phyloP scores from a whole-genome alignment of 1,139 yeast genomes.

The Pichia sp. region DNA sequence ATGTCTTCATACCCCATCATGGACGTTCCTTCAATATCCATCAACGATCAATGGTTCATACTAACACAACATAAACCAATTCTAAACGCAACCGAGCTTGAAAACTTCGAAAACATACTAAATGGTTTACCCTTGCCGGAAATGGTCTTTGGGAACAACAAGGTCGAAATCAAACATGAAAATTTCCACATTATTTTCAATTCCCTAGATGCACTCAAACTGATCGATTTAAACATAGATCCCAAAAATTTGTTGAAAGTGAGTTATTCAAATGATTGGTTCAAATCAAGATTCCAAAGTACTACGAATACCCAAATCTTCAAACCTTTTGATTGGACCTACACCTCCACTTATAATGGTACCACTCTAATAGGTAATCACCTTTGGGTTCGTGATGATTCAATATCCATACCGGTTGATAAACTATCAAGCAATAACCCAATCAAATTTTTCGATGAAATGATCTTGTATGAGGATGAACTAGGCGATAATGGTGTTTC shows the following conservation, averaged over 20 bases:
- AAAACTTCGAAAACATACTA: conserved; percentile 52
- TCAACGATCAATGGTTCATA: conserved; percentile 65
- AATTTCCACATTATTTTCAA: conserved; percentile 49
- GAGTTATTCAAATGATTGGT: conserved; percentile 88
- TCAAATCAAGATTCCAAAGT: conserved; percentile 45
- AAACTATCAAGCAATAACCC: conserved; percentile 70
- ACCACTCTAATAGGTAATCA: conserved; percentile 27
- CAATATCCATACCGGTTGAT: conserved; percentile 48
- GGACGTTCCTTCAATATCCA: conserved; percentile 60
- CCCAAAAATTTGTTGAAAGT: conserved; percentile 53
- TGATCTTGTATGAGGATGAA: conserved; percentile 87
- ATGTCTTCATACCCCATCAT: conserved; percentile 53
- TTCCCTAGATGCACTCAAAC: conserved; percentile 72
- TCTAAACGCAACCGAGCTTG: conserved; percentile 67
- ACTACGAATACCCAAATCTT: conserved; percentile 30
- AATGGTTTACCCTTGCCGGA: conserved; percentile 81
- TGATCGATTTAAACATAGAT: conserved; percentile 38
- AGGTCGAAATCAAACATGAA: conserved; percentile 40
- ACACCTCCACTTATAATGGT: conserved; percentile 75
- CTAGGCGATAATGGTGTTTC: conserved; percentile 94
- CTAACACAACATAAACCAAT: conserved; percentile 73
- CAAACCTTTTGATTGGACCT: conserved; percentile 96
- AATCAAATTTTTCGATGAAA: conserved; percentile 81
- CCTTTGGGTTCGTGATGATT: conserved; percentile 18
- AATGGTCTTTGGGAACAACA: conserved; percentile 93